A percentile compares a stretch with the other conserved stretches of the same genome.
Conservation (phyloP, 2,329 filamentous ascomycete genomes). For the Drechslerella coelobrocha region DNA sequence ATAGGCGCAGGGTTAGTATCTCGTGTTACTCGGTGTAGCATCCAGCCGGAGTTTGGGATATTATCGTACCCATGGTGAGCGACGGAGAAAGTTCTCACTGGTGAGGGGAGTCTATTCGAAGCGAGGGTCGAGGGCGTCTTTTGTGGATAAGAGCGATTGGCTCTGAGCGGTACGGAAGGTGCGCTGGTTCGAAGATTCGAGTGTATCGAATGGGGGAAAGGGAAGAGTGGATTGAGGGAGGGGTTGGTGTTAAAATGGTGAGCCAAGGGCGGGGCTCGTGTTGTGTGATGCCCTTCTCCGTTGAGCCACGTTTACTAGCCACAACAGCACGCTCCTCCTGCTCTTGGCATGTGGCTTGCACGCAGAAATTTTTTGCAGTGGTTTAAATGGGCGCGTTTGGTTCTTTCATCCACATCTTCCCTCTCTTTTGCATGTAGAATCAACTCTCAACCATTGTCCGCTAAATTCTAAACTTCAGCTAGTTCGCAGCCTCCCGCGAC, state of each 20-base stretch:
- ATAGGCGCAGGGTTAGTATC: conserved; percentile 13
- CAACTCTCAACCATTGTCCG: background rate
- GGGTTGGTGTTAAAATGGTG: conserved; percentile 19
- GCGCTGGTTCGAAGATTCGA: background rate
- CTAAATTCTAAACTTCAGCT: background rate
- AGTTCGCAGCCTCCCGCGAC: background rate
- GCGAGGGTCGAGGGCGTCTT: background rate
- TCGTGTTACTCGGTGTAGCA: background rate
- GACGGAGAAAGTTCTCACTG: too few relatives aligned
- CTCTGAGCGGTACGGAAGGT: conserved; percentile 9
- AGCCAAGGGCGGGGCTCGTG: conserved; percentile 41
- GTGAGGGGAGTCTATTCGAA: background rate
- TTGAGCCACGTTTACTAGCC: background rate
- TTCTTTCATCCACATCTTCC: background rate
- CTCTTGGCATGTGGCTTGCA: conserved; percentile 34
- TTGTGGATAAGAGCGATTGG: conserved; percentile 10
- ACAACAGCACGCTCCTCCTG: background rate
- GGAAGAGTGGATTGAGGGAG: conserved; percentile 12
- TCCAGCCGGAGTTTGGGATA: background rate
- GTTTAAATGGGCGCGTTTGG: conserved; percentile 37
- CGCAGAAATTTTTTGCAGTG: conserved; percentile 25
- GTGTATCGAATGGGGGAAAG: conserved; percentile 11
- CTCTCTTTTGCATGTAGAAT: background rate
- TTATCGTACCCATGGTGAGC: conserved; percentile 33
- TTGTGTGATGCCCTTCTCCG: conserved; percentile 15